Evolutionary conservation across 2,329 filamentous ascomycete genomes (phyloP), one percentile per base, ranked within the genome.

Genomic region (Cadophora sp.): DNA sequence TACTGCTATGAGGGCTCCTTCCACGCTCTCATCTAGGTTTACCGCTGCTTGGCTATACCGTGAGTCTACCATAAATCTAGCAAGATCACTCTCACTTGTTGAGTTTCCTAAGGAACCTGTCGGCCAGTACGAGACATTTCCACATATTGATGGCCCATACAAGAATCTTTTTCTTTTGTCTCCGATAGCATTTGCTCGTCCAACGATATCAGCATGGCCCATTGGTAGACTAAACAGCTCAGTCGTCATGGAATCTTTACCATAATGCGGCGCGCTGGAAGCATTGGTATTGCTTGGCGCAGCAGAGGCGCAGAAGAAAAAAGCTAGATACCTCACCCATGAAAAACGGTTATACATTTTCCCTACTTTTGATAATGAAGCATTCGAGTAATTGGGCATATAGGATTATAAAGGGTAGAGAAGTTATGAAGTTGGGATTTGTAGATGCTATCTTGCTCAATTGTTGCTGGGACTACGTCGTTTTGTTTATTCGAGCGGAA

Each of bases 111-210:
- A 48, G 43, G 43, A 48, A 48, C 43, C 43, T 22, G 43, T 48
- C 43, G 43, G 43, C 43, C 43, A 48, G 43, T 48, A 48, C n/a
- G 43, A 48, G 43, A 48, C 43, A 48, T 48, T 48, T 48, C 43
- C 43, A 48, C 43, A 48, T 48, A 48, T 48, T 48, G 43, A 48
- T 48, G 43, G 43, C 43, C 43, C 43, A 48, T 48, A 48, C 43
- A 48, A 16, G 43, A 48, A 48, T 48, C 43, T 48, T 48, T 48
- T 48, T 48, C 43, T 48, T 48, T 48, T 48, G 43, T 48, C 43
- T 48, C 14, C 43, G n/a, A 48, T 48, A 48, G 43, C 43, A 48
- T 48, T 48, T 48, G 43, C 43, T 48, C 43, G 43, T 48, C 43
- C 43, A 48, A 48, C n/a, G 43, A 48, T 16, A 48, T 48, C 43